Base-by-base conservation (phyloP, 352 stramenopile species). In the Pythium utonaiense region DNA sequence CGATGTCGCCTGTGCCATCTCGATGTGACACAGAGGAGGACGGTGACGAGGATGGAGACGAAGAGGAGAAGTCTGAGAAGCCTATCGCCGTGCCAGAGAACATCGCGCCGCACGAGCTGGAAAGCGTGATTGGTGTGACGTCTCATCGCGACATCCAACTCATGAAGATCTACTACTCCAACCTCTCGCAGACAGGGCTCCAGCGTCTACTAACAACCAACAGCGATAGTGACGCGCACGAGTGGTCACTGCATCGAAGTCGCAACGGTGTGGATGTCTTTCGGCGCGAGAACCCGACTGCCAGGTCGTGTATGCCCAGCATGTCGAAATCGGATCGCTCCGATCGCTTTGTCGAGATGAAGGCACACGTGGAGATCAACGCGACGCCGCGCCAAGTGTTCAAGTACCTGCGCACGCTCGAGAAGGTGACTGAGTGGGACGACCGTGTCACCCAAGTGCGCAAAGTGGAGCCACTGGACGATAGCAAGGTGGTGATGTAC, bases 81-180 rank as follows among this genome's bases (percentile, higher is more conserved):
- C 27, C 28, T 14, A 17, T 21, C 25, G 42, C 17, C 21, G 21
- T 57, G 34, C 28, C 47, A 3, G 57, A 57, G 24, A 64, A 64
- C 12, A 70, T 88, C 19, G 73, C 78, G 25, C 50, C 66, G 5
- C 66, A 80, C 17, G 79, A 89, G 42, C 66, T 91, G 40, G 76
- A 86, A 30, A 63, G 73, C 38, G 65, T 89, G 16, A 86, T 89
- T 31, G 80, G 79, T 1, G 56, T 73, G 54, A 83, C 77, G 38
- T 77, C 64, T 10, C 80, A 91, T 53, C 79, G 80, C 16, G 76
- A 88, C 57, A 88, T 75, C 38, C 78, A 89, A 33, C 34, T 91
- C 10, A 89, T 91, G 81, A 76, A 80, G 40, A 60, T 91, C 0
- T 91, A 91, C 58, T 91, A 89, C 62, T 67, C 78, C 0, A 88